Conservation (phyloP, 225 moss, liverwort and hornwort genomes). For the Pseudisothecium myosuroides region DNA sequence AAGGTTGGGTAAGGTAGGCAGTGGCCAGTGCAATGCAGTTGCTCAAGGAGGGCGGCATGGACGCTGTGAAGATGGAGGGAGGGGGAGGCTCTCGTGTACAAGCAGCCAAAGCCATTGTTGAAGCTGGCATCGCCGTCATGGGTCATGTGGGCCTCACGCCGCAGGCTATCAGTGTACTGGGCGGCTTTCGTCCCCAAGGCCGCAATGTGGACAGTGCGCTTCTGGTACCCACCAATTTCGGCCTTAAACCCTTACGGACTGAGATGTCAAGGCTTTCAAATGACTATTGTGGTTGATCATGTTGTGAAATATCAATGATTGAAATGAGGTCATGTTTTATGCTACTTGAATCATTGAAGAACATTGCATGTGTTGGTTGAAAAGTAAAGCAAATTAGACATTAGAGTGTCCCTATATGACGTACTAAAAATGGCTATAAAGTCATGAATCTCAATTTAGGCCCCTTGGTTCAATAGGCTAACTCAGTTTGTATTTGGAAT, state of each 20-base stretch:
- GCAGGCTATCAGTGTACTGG: constrained; percentile 85
- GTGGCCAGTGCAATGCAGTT: constrained; percentile 88
- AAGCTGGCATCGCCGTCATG: constrained; percentile 98
- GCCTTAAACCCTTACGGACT: not conserved
- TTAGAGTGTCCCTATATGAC: too few species aligned
- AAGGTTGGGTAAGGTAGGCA: constrained; percentile 59
- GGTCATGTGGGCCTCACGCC: constrained; percentile 99
- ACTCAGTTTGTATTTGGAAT: not conserved
- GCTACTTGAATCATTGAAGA: not conserved
- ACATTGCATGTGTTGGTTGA: not conserved
- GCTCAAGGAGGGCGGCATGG: constrained; percentile 94
- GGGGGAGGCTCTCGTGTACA: constrained; percentile 81
- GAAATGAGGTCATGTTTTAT: too few species aligned
- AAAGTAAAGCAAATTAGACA: not conserved
- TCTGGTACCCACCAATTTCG: constrained; percentile 16
- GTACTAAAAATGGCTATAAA: too few species aligned
- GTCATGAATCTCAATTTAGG: not conserved
- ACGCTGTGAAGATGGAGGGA: constrained; percentile 98
- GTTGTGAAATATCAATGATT: not conserved
- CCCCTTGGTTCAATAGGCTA: too few species aligned
- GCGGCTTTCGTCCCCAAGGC: constrained; percentile 97
- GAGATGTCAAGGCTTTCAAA: not conserved
- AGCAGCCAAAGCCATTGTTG: constrained; percentile 77
- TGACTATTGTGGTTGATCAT: not conserved
- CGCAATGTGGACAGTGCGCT: constrained; percentile 58